Percentiles rank a stretch among this genome's conserved stretches.
Conservation (phyloP, 2,329 filamentous ascomycete genomes). For the Onygena corvina region DNA sequence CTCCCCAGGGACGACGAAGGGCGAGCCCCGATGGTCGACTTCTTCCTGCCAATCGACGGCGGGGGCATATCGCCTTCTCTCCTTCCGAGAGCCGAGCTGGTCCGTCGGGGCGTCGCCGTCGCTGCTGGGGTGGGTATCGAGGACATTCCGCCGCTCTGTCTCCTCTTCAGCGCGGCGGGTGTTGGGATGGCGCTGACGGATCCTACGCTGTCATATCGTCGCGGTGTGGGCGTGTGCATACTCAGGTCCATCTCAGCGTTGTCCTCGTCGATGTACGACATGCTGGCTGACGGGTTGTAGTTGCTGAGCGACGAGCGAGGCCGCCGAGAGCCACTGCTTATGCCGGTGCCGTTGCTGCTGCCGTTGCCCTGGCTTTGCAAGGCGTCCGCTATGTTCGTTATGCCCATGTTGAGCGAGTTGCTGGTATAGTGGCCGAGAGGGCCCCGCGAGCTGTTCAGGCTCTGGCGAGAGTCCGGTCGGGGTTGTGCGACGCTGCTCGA, state of each 20-base stretch:
- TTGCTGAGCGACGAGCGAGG: slow-evolving; percentile 61
- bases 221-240: slow-evolving; percentile 34
- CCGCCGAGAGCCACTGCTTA: slow-evolving; percentile 31
- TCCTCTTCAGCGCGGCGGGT: slow-evolving; percentile 38
- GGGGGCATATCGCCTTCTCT: slow-evolving; percentile 37
- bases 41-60: slow-evolving; percentile 28
- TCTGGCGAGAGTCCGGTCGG: slow-evolving; percentile 54
- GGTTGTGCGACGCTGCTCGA: slow-evolving; percentile 25
- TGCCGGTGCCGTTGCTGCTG: neutral
- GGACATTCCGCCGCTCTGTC: slow-evolving; percentile 38
- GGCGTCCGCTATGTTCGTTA: neutral
- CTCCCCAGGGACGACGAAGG: slow-evolving; percentile 3
- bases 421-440: slow-evolving; percentile 47
- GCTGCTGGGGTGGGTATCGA: slow-evolving; percentile 28
- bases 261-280: slow-evolving; percentile 45
- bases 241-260: slow-evolving; percentile 33
- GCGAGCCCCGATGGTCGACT: neutral
- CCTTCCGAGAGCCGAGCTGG: slow-evolving; percentile 26
- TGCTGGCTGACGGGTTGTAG: slow-evolving; percentile 46
- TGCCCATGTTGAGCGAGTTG: slow-evolving; percentile 36
- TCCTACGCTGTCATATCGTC: slow-evolving; percentile 28
- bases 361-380: neutral
- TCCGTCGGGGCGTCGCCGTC: slow-evolving; percentile 23
- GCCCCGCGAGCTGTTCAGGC: slow-evolving; percentile 49
- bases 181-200: slow-evolving; percentile 39